A percentile compares a stretch with the other conserved stretches of the same genome.
Evolutionary conservation across 208 protist species (phyloP).

Genomic region (Trypanosoma brucei): DNA sequence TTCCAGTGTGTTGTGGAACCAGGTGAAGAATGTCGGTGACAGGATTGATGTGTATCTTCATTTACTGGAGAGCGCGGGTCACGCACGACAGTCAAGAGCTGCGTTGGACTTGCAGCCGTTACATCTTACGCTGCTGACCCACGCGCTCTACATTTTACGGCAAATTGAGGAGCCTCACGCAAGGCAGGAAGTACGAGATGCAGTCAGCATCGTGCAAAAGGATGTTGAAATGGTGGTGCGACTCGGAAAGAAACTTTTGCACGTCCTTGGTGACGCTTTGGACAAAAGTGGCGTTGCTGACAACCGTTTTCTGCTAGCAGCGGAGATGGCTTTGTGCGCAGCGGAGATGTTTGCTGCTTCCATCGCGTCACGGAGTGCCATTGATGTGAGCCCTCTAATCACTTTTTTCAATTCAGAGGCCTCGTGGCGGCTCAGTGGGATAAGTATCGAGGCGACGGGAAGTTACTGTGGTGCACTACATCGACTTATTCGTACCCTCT

Average conservation of each 20-base stretch:
- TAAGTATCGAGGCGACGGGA: constrained; percentile 33
- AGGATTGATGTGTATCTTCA: constrained; percentile 29
- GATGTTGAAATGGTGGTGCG: constrained; percentile 42
- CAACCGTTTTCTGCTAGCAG: constrained; percentile 23
- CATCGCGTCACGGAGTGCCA: constrained; percentile 22
- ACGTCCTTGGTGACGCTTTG: constrained; percentile 18
- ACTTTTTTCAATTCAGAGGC: constrained; percentile 36
- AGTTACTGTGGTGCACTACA: constrained; percentile 45
- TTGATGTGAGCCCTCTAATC: constrained; percentile 42
- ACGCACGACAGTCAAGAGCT: neutral
- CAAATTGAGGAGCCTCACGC: constrained; percentile 33
- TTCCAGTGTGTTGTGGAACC: constrained; percentile 57
- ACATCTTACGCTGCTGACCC: constrained; percentile 6
- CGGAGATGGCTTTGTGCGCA: constrained; percentile 26
- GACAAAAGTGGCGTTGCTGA: neutral
- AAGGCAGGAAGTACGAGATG: constrained; percentile 19
- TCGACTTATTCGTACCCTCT: constrained; percentile 29
- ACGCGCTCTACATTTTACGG: constrained; percentile 1
- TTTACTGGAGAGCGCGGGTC: neutral
- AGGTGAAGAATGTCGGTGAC: constrained; percentile 35
- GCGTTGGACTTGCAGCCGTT: neutral
- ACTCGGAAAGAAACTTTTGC: constrained; percentile 23
- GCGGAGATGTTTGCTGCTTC: constrained; percentile 32
- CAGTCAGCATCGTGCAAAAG: constrained; percentile 39
- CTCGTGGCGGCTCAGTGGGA: constrained; percentile 50